Evolutionary conservation across 2,329 filamentous ascomycete species (phyloP).

Genomic region (Elsinoe ampelina): DNA sequence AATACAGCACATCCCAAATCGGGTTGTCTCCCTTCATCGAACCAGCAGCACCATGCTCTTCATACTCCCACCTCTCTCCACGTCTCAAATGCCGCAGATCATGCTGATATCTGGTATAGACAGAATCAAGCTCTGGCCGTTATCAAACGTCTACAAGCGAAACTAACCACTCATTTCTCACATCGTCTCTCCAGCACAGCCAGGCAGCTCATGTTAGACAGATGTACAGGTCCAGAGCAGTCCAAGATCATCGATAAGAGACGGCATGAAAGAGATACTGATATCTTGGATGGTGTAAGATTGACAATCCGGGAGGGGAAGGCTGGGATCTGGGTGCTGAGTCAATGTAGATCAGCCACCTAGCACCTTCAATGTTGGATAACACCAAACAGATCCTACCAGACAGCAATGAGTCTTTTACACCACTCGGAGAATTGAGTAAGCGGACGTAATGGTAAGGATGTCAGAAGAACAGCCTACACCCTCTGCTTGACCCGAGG

Average conservation of each 20-base stretch:
- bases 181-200: neutral
- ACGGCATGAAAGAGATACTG: neutral
- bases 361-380: neutral
- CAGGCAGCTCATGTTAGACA: neutral
- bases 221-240: neutral
- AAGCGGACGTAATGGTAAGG: neutral
- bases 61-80: neutral
- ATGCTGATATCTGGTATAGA: neutral
- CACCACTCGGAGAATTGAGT: neutral
- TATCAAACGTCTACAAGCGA: constrained; percentile 1
- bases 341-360: neutral
- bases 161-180: neutral
- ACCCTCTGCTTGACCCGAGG: too few relatives aligned
- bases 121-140: neutral
- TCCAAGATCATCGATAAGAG: neutral
- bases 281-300: neutral
- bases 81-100: neutral
- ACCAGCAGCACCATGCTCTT: too few relatives aligned
- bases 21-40: too few relatives aligned
- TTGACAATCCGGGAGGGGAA: neutral
- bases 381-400: too few relatives aligned
- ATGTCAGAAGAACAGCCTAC: too few relatives aligned
- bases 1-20: too few relatives aligned
- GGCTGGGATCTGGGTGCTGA: neutral
- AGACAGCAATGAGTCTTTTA: too few relatives aligned